A percentile compares a stretch with the other conserved stretches of the same genome.
phyloP scores from a whole-genome alignment of 768 basidiomycete genomes.

The Suillus plorans region DNA sequence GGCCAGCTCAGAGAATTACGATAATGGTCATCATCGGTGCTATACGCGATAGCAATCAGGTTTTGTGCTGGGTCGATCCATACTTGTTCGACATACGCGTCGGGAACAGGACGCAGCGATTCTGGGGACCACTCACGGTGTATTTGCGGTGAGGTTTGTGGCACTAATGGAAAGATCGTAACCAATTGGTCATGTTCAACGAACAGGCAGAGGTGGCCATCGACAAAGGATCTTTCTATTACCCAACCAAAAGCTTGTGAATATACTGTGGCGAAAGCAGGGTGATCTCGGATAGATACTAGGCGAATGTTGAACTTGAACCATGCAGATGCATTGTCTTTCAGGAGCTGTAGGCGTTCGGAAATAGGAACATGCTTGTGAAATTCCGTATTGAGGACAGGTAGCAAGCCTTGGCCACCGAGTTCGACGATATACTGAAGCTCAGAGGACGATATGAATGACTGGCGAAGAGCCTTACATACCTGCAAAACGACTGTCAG shows the following conservation, averaged over 20 bases:
- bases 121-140: neutral
- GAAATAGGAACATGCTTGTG: neutral
- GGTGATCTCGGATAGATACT: neutral
- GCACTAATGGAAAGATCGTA: neutral
- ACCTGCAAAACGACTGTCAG: neutral
- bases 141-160: neutral
- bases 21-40: too few species aligned
- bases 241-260: too few species aligned
- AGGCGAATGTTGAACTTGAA: neutral
- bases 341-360: neutral
- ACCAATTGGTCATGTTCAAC: neutral
- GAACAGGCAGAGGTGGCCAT: neutral
- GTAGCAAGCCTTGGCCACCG: neutral
- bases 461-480: neutral
- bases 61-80: neutral
- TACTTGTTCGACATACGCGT: too few species aligned
- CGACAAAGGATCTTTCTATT: neutral
- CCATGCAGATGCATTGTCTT: neutral
- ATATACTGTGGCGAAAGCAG: too few species aligned
- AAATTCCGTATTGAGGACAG: neutral
- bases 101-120: neutral
- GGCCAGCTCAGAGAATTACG: too few species aligned
- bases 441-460: neutral
- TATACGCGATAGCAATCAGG: neutral
- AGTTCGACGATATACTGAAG: slow-evolving; percentile 6